These are phyloP conservation scores for Aspergillus sp. DNA, from an alignment of 2,329 filamentous ascomycete species.

Conservation along the genomic window DNA sequence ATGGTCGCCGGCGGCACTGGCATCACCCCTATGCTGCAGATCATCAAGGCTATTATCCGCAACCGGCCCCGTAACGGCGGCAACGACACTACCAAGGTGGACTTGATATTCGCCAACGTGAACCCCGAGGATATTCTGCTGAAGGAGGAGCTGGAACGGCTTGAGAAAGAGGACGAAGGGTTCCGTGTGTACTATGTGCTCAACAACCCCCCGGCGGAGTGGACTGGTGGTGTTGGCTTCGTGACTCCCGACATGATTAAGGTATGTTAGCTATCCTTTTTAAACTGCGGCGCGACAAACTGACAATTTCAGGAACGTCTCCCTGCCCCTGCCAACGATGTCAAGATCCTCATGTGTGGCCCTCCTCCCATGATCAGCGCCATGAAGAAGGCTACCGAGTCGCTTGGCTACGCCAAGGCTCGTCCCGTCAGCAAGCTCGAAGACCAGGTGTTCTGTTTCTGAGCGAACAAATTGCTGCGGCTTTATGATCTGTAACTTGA, in stretches of 20 bases:
- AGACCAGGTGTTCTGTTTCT: conserved; percentile 97
- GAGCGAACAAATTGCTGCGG: conserved; percentile 23
- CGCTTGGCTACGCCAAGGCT: conserved; percentile 84
- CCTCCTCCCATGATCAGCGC: conserved; percentile 94
- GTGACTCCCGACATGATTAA: conserved; percentile 95
- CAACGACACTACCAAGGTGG: conserved; percentile 79
- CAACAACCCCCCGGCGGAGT: conserved; percentile 87
- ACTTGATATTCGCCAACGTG: conserved; percentile 96
- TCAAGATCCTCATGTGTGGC: conserved; percentile 91
- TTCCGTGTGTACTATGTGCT: conserved; percentile 92
- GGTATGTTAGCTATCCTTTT: conserved; percentile 34
- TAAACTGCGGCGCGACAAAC: conserved; percentile 1
- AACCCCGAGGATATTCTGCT: conserved; percentile 86
- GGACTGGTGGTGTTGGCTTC: conserved; percentile 88
- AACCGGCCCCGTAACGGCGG: conserved; percentile 57
- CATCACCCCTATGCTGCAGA: conserved; percentile 97
- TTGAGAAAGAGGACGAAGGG: conserved; percentile 66
- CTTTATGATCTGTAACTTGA: too few relatives aligned
- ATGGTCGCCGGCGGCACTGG: conserved; percentile 98
- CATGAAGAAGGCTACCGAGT: conserved; percentile 91
- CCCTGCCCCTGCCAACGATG: conserved; percentile 71
- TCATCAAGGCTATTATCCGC: conserved; percentile 81
- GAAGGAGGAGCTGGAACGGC: conserved; percentile 77
- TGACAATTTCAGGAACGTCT: conserved; percentile 43
- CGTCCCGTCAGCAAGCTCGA: conserved; percentile 93